Percentiles rank a stretch among this genome's conserved stretches.
These are phyloP conservation scores for Diplodia seriata DNA, from an alignment of 2,329 filamentous ascomycete species.

Conservation along the genomic window DNA sequence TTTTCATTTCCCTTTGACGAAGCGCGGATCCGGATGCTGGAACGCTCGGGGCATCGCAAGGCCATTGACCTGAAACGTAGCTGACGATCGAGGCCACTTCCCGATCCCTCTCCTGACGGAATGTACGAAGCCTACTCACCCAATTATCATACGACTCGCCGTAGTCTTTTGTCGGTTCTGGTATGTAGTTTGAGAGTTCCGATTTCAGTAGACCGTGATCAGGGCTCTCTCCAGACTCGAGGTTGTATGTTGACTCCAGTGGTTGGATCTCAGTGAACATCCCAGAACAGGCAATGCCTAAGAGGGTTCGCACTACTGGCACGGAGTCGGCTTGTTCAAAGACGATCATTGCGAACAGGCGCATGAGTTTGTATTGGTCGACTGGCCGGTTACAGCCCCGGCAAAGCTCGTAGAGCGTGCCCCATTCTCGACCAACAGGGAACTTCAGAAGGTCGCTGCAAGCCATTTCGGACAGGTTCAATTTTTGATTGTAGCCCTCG, in stretches of 20 bases:
- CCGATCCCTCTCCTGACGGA: not conserved
- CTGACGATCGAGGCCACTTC: not conserved
- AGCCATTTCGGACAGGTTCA: not conserved
- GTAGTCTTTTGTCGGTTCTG: not conserved
- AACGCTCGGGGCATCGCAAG: not conserved
- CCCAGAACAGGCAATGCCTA: constrained; percentile 9
- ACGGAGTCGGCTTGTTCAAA: not conserved
- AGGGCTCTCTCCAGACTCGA: not conserved
- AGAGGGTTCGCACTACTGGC: not conserved
- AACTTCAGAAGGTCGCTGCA: constrained; percentile 8
- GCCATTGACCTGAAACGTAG: not conserved
- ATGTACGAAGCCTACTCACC: not conserved
- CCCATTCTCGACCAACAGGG: not conserved
- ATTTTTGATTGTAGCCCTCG: not conserved
- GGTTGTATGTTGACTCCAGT: not conserved
- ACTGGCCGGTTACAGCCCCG: not conserved
- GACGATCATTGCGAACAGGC: constrained; percentile 1
- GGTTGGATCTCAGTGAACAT: not conserved
- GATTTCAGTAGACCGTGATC: not conserved
- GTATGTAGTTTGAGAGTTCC: not conserved
- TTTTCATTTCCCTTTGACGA: not conserved
- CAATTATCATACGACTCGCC: not conserved
- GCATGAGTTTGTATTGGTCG: constrained; percentile 8
- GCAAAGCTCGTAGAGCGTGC: constrained; percentile 13
- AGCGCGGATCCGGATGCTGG: not conserved